phyloP scores from a whole-genome alignment of 208 protist genomes.

The Leishmania tarentolae region DNA sequence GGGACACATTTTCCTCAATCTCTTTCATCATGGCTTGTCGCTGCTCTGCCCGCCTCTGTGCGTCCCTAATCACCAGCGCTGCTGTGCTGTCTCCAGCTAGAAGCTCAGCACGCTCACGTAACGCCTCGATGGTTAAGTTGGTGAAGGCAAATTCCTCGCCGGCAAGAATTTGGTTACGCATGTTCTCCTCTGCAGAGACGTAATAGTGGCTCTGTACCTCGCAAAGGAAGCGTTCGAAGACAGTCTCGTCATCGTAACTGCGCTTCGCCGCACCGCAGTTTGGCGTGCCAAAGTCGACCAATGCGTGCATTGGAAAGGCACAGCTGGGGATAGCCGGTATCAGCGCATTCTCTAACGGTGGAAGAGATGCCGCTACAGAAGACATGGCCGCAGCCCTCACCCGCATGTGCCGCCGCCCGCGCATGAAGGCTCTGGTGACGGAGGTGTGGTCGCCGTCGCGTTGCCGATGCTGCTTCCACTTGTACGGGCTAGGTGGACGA shows the following conservation, averaged over 20 bases:
- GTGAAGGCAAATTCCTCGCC: slow-evolving; percentile 40
- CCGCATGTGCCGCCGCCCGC: neutral
- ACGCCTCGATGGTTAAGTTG: slow-evolving; percentile 9
- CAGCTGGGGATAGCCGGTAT: neutral
- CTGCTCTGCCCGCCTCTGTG: slow-evolving; percentile 17
- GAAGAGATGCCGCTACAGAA: neutral
- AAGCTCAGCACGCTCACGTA: slow-evolving; percentile 31
- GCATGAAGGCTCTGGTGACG: slow-evolving; percentile 34
- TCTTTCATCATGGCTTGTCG: slow-evolving; percentile 32
- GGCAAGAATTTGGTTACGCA: slow-evolving; percentile 33
- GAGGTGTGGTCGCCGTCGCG: slow-evolving; percentile 16
- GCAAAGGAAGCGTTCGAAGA: slow-evolving; percentile 24
- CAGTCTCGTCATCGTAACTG: slow-evolving; percentile 8
- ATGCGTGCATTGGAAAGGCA: neutral
- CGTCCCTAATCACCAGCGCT: slow-evolving; percentile 39
- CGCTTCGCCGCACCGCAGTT: too few species aligned
- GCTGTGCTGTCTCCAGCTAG: slow-evolving; percentile 28
- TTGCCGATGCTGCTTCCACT: slow-evolving; percentile 18
- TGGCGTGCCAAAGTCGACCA: neutral
- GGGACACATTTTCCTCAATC: slow-evolving; percentile 50
- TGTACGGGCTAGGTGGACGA: slow-evolving; percentile 71
- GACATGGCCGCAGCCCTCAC: neutral
- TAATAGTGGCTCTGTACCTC: slow-evolving; percentile 29
- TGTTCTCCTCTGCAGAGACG: slow-evolving; percentile 28
- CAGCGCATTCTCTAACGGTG: neutral